phyloP scores from a whole-genome alignment of 768 basidiomycete species.

The Brasilioporus rufonigricans region DNA sequence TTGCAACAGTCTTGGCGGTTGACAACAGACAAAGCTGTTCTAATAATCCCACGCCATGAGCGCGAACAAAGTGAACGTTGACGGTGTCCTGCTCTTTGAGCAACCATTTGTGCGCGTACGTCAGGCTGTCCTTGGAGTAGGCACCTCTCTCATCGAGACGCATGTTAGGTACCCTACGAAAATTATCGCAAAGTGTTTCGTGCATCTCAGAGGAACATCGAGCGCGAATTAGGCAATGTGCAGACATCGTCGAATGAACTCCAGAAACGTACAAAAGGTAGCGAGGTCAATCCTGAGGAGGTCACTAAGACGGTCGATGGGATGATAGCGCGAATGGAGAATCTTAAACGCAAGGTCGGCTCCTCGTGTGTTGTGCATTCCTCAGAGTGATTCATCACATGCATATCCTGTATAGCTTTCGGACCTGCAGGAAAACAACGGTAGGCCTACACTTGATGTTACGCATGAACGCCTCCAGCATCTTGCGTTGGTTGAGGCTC shows the following conservation, averaged over 20 bases:
- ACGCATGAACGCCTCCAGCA: constrained; percentile 75
- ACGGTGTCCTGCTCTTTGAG: constrained; percentile 78
- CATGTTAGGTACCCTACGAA: constrained; percentile 78
- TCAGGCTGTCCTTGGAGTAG: constrained; percentile 2
- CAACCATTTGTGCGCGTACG: constrained; percentile 77
- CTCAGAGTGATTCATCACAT: constrained; percentile 16
- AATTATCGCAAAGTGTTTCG: constrained; percentile 88
- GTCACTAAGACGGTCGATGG: constrained; percentile 61
- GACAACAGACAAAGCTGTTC: constrained; percentile 9
- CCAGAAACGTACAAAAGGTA: constrained; percentile 41
- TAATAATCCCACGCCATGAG: constrained; percentile 25
- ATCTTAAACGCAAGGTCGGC: constrained; percentile 83
- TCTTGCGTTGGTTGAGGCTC: constrained; percentile 58
- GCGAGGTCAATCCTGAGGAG: constrained; percentile 45
- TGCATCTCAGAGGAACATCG: constrained; percentile 74
- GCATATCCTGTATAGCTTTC: constrained; percentile 38
- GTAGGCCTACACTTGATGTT: constrained; percentile 62
- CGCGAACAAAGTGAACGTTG: constrained; percentile 56
- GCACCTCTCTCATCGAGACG: constrained; percentile 10
- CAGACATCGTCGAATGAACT: constrained; percentile 60
- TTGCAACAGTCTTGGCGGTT: neutral
- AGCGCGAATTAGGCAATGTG: constrained; percentile 68
- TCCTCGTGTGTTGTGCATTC: constrained; percentile 17
- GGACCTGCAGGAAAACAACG: constrained; percentile 46
- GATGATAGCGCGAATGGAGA: constrained; percentile 75